Base-by-base conservation (phyloP, 768 basidiomycete species). In the Russula lepida region DNA sequence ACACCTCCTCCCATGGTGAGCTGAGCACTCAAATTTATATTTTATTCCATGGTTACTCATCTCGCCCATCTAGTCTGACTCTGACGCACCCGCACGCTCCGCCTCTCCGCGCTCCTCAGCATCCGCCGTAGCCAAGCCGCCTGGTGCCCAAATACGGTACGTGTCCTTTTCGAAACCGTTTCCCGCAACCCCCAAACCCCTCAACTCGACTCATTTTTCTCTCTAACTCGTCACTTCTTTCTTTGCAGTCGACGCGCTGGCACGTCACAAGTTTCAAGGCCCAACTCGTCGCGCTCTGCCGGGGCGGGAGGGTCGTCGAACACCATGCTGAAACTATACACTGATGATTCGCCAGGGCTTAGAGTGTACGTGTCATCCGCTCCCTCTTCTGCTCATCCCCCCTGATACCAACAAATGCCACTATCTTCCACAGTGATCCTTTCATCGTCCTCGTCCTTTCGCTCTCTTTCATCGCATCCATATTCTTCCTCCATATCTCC, bases 241-340 rank as follows among this genome's bases (percentile, higher is more conserved):
- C 19, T 17, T 33, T 25, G 30, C 19, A 92, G 90, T 68, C 85
- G 90, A 73, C 81, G 91, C 67, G 89, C 90, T 66, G 80, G 82
- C 62, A 82, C 80, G 46, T 69, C 77, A 54, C 85, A 86, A 65
- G 85, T 74, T 6, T 70, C 86, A 51, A 84, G 81, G 73, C 92
- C 94, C 27, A 94, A 93, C 71, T 95, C 92, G 1, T 73, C 86
- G 32, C 87, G 95, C 60, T 86, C 93, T 43, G 93, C 95, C 28
- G 94, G 95, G 44, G 93, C 93, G 60, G 97, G 97, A 56, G 97
- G 97, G 57, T 94, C 91, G 39, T 92, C 88, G 60, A 95, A 92
- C 78, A 99, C 97, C 59, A 98, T 99, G 97, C 83, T 99, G 70
- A 93, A 92, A 77, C 81, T 99, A 4, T 98, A 98, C 83, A 98